phyloP scores from a whole-genome alignment of 1,284 basidiomycete genomes.

The Ganoderma sinense region DNA sequence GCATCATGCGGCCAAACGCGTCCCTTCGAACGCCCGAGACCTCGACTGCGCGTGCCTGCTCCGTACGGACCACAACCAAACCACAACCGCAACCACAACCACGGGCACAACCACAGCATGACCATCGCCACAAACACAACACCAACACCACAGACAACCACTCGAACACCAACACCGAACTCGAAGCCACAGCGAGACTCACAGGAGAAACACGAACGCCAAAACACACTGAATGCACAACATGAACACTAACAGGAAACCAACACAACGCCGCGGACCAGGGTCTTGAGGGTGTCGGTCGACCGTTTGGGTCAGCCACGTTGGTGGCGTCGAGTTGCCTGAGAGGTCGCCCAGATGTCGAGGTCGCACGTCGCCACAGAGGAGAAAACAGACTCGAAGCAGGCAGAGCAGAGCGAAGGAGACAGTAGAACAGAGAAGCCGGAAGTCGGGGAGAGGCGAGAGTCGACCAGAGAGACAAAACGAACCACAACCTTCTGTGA shows the following conservation, averaged over 20 bases:
- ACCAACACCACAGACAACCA: background rate
- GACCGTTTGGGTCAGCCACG: constrained; percentile 2
- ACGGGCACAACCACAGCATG: background rate
- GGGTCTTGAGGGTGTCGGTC: background rate
- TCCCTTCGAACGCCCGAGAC: constrained; percentile 27
- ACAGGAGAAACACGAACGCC: background rate
- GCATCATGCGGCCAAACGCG: constrained; percentile 3
- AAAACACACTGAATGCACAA: background rate
- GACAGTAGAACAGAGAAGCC: too few relatives aligned
- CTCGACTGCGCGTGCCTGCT: constrained; percentile 22
- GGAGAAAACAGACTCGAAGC: background rate
- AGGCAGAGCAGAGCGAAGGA: too few relatives aligned
- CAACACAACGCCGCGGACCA: background rate
- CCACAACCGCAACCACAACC: background rate
- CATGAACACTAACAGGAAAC: background rate
- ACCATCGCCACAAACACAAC: too few relatives aligned
- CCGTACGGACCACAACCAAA: constrained; percentile 1
- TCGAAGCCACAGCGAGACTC: background rate
- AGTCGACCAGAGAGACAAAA: too few relatives aligned
- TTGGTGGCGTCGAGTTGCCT: constrained; percentile 4
- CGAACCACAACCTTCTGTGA: too few relatives aligned
- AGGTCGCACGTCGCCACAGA: too few relatives aligned
- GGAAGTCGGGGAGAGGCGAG: too few relatives aligned
- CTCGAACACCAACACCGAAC: background rate
- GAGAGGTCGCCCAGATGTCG: constrained; percentile 3